Evolutionary conservation across 805 yeast species (phyloP), one percentile per base, ranked within the genome.

Genomic region (Kluyveromyces siamensis): DNA sequence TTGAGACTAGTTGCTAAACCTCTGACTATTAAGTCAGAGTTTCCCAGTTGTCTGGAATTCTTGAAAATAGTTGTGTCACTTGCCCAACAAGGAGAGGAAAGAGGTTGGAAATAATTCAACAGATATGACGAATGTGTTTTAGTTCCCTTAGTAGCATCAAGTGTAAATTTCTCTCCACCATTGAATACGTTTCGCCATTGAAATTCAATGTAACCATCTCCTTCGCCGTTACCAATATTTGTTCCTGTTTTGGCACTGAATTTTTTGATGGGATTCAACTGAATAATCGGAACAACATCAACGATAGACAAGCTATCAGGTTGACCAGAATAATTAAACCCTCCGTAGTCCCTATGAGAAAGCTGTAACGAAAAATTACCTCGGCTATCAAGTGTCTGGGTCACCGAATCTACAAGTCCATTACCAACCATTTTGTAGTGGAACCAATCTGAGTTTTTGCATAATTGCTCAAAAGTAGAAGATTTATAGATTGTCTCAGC

Each of bases 151-250:
- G 81, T 80, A 48, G 78, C 73, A 51, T 81, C 81, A 14, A 81
- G 51, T 14, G 75, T 68, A 14, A 84, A 56, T 7, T 68, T 68
- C 60, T 84, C 90, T 14, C 85, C 88, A n/a, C 83, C 83, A 5
- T 86, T 88, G 54, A 83, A 74, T 8, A 77, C 68, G 58, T 83
- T 83, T 41, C 74, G 65, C 50, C 73, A 70, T 63, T 81, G 89
- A 48, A 90, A 79, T 33, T 87, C 83, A 43, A 88, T 74, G 60
- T 90, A 89, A 1, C 97, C 98, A 61, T 87, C 93, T 30, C 97
- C 99, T 70, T 93, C 98, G 33, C 96, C 96, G 61, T 93, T 91
- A 1, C 98, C 98, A 8, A 93, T 79, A 65, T 89, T 90, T 1
- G 98, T 93, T 4, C 99, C 99, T 1, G 97, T 87, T 57, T 85